A percentile compares a stretch with the other conserved stretches of the same genome.
Conservation (phyloP, 257 asterid species). For the Gynochthodes officinalis region DNA sequence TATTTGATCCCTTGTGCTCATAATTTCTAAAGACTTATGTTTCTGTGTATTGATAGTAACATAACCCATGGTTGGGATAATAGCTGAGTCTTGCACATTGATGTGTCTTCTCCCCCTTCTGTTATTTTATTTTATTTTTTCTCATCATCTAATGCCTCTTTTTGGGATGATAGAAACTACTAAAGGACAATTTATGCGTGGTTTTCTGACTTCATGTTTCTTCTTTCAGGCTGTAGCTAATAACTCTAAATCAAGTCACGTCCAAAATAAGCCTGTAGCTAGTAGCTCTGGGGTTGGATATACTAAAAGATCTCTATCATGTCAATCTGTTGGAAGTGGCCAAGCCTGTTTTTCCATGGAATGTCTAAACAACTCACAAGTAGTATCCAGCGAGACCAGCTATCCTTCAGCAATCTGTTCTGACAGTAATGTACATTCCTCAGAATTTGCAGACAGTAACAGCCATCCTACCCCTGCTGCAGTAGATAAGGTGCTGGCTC, state of each 20-base stretch:
- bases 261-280: constrained; percentile 25
- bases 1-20: background rate
- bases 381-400: constrained; percentile 34
- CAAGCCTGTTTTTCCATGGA: constrained; percentile 13
- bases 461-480: constrained; percentile 17
- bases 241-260: constrained; percentile 30
- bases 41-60: background rate
- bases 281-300: constrained; percentile 25
- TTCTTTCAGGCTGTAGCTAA: constrained; percentile 31
- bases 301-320: constrained; percentile 17
- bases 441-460: constrained; percentile 26
- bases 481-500: constrained; percentile 7
- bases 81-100: no score
- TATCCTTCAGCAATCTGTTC: constrained; percentile 40
- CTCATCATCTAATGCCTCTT: background rate
- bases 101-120: background rate
- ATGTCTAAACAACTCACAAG: constrained; percentile 17
- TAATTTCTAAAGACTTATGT: background rate
- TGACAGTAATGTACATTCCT: constrained; percentile 41
- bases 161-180: background rate
- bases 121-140: background rate
- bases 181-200: background rate
- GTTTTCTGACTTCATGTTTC: background rate
- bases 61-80: no score
- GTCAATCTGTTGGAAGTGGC: constrained; percentile 18